Evolutionary conservation across 345 rosid genomes (phyloP), one percentile per base, ranked within the genome.

Genomic region (Euphorbia tirucalli): DNA sequence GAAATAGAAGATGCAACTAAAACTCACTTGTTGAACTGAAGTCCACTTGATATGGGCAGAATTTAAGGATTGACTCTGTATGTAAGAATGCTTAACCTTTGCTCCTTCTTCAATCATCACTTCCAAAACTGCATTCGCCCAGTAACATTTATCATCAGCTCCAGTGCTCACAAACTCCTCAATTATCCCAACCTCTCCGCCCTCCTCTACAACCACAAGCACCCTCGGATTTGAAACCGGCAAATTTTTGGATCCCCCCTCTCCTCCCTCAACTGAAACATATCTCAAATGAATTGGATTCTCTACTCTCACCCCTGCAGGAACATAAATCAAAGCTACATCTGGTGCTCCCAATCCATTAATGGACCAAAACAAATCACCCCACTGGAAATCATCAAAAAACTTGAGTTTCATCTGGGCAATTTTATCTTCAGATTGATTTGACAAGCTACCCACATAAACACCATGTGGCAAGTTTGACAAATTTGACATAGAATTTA

Each of bases 11-110:
- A 18, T 10, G 10, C 41, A 57, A 65, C 69, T 72, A 27, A 56
- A 67, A 77, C n/a, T 71, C 30, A 92, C 97, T 94, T 95, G 97
- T 63, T 79, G 83, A 28, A 92, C 90, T 0, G 83, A 85, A 80
- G 96, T 95, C 99, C 99, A 95, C 81, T 93, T 93, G 57, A 85
- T 81, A 79, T 92, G 98, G 65, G 89, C 97, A 74, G 94, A 78
- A 85, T 68, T 78, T 71, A 76, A 63, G 28, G 98, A 95, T 71
- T 90, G 97, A 60, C 71, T 87, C 83, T 95, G 99, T 68, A 93
- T 69, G 78, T 93, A 93, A 1, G 99, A 90, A 83, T 90, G 98
- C 71, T 72, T 82, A 61, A 90, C 84, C 69, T 83, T 89, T 0
- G 86, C 97, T 60, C 88, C 85, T 84, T 82, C 86, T 9, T 72